Conservation (phyloP, 306 rosid species). For the Adenanthera pavonina region DNA sequence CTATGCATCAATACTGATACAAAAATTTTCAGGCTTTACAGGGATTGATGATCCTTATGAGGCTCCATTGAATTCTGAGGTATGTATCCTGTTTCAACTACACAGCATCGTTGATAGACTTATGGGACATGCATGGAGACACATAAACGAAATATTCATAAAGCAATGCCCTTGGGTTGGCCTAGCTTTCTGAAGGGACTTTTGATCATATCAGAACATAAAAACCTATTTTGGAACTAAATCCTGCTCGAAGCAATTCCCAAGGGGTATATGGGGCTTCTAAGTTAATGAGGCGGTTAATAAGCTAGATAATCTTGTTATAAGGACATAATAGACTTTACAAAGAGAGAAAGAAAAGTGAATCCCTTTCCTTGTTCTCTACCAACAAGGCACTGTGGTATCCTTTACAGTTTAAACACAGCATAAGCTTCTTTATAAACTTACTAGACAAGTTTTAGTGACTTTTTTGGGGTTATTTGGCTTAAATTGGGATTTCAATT, state of each 20-base stretch:
- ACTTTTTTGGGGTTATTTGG: background rate
- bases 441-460: background rate
- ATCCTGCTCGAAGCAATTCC: slow-evolving; percentile 18
- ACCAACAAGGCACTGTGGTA: background rate
- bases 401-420: background rate
- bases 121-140: background rate
- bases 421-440: background rate
- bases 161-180: background rate
- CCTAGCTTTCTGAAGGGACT: background rate
- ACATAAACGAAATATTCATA: background rate
- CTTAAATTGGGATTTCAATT: background rate
- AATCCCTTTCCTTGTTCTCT: background rate
- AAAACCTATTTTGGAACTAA: background rate
- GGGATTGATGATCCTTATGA: slow-evolving; percentile 90
- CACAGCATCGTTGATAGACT: slow-evolving; percentile 13
- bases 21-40: slow-evolving; percentile 66
- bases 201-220: background rate
- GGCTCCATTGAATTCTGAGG: slow-evolving; percentile 66
- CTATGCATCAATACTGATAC: background rate
- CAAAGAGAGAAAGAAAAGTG: background rate
- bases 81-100: slow-evolving; percentile 38
- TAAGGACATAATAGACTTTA: background rate
- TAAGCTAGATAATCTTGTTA: background rate
- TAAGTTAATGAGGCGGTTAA: background rate
- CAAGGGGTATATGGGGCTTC: background rate